phyloP scores from a whole-genome alignment of 2,329 filamentous ascomycete species.

The Alternaria sp. region DNA sequence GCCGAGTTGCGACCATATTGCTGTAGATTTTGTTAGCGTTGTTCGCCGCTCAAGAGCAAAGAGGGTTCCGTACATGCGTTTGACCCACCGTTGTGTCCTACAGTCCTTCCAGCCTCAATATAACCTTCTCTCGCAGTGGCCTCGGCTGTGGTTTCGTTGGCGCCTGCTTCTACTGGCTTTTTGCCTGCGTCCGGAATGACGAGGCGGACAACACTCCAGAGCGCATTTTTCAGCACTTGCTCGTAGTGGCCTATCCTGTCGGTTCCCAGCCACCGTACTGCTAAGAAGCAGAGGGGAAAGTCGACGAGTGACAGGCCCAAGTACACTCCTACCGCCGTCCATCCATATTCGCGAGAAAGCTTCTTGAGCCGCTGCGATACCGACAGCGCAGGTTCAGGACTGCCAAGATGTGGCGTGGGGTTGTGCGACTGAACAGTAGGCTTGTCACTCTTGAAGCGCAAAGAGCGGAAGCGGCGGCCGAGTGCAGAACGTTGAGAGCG shows the following conservation, averaged over 20 bases:
- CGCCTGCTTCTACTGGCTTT: slow-evolving; percentile 57
- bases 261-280: slow-evolving; percentile 82
- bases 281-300: slow-evolving; percentile 93
- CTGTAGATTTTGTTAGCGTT: slow-evolving; percentile 51
- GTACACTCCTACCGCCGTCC: slow-evolving; percentile 93
- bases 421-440: slow-evolving; percentile 42
- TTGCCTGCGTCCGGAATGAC: slow-evolving; percentile 64
- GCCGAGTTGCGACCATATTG: slow-evolving; percentile 83
- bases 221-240: slow-evolving; percentile 69
- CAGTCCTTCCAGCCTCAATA: slow-evolving; percentile 66
- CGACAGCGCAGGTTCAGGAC: slow-evolving; percentile 57
- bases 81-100: slow-evolving; percentile 67
- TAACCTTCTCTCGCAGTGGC: slow-evolving; percentile 43
- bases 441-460: slow-evolving; percentile 51
- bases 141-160: slow-evolving; percentile 49
- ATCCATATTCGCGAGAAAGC: slow-evolving; percentile 91
- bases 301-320: slow-evolving; percentile 82
- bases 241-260: slow-evolving; percentile 83
- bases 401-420: slow-evolving; percentile 53
- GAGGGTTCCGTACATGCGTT: slow-evolving; percentile 72
- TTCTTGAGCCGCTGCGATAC: slow-evolving; percentile 79
- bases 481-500: slow-evolving; percentile 34
- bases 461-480: slow-evolving; percentile 41
- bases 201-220: slow-evolving; percentile 68
- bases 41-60: neutral